Conservation (phyloP, 2,329 filamentous ascomycete genomes). For the Colletotrichum sansevieriae region DNA sequence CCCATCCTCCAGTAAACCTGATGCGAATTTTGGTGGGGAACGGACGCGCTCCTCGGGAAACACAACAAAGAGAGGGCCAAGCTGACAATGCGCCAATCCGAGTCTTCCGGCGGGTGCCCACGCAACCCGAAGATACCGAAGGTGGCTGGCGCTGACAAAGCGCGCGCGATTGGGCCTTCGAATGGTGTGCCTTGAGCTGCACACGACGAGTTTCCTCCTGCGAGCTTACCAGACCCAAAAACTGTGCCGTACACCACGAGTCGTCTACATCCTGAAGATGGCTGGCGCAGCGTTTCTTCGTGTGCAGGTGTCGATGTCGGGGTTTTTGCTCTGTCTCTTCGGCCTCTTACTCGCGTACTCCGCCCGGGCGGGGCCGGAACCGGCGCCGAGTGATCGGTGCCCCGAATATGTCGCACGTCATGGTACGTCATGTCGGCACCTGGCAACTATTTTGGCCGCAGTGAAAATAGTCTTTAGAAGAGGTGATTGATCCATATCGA, state of each 20-base stretch:
- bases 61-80: slow-evolving; percentile 1
- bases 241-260: slow-evolving; percentile 1
- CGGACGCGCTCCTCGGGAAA: neutral
- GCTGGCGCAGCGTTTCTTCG: slow-evolving; percentile 2
- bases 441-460: no score
- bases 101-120: slow-evolving; percentile 14
- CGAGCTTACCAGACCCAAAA: neutral
- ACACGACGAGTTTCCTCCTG: neutral
- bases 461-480: neutral
- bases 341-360: slow-evolving; percentile 25
- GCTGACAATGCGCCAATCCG: slow-evolving; percentile 18
- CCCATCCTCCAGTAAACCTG: neutral
- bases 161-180: slow-evolving; percentile 12
- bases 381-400: slow-evolving; percentile 26
- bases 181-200: neutral
- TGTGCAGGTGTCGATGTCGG: slow-evolving; percentile 1
- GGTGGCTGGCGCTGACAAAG: slow-evolving; percentile 24
- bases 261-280: slow-evolving; percentile 10
- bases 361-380: slow-evolving; percentile 25
- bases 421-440: slow-evolving; percentile 46
- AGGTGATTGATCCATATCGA: neutral
- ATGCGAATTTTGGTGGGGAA: slow-evolving; percentile 1
- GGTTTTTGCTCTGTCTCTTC: slow-evolving; percentile 9
- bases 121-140: slow-evolving; percentile 15
- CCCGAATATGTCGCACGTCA: slow-evolving; percentile 49